These are phyloP conservation scores for Aspergillus fructus DNA, from an alignment of 2,329 filamentous ascomycete species.

Conservation along the genomic window DNA sequence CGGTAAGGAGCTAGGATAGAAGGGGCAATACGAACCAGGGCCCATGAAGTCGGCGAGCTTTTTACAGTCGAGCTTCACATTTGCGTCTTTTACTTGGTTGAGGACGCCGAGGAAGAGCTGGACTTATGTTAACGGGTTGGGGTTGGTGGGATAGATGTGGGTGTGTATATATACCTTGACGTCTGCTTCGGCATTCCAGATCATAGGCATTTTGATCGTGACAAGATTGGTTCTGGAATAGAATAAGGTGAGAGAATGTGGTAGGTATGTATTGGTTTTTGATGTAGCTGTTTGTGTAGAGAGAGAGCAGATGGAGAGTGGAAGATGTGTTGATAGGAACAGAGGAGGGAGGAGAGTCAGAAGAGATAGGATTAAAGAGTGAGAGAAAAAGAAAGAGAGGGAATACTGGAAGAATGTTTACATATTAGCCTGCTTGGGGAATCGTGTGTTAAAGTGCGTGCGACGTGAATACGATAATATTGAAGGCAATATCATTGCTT, in stretches of 20 bases:
- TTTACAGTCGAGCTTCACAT: not conserved
- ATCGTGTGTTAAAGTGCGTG: not conserved
- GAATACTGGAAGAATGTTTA: not conserved
- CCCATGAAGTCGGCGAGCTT: conserved; percentile 8
- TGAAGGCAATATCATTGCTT: not conserved
- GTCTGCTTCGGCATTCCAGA: conserved; percentile 6
- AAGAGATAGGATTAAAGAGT: not conserved
- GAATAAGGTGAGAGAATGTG: not conserved
- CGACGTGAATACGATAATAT: not conserved
- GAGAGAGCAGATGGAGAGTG: not conserved
- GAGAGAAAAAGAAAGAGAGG: not conserved
- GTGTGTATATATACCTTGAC: not conserved
- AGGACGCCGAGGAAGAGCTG: conserved; percentile 11
- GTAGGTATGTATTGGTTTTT: not conserved
- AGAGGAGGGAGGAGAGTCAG: not conserved
- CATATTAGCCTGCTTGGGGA: not conserved
- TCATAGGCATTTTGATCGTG: conserved; percentile 4
- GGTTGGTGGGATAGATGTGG: not conserved
- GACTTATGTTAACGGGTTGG: not conserved
- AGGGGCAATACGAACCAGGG: not conserved
- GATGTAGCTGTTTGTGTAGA: too few species aligned
- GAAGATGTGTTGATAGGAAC: not conserved
- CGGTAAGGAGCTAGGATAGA: too few species aligned
- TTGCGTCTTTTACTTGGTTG: conserved; percentile 5
- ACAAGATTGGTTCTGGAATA: not conserved